Base-by-base conservation (phyloP, 352 stramenopile genomes). In the Elongisporangium prolatum region DNA sequence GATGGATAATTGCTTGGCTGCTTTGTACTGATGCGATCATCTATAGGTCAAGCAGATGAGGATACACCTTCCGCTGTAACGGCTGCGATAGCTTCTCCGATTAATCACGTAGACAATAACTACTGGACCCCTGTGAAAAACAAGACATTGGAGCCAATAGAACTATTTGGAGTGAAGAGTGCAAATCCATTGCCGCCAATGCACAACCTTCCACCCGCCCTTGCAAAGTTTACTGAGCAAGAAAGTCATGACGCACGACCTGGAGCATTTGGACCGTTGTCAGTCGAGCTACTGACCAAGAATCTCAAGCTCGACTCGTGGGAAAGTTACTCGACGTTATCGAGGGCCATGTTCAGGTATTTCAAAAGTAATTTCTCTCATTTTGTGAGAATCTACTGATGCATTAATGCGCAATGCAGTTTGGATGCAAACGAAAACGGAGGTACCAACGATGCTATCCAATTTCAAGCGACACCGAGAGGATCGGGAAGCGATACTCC, bases 311-410 rank as follows among this genome's bases (percentile, higher is more conserved):
- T 88, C 16, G 71, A 62, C 21, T 74, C 72, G 1, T 90, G 80
- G 80, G 78, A 90, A 58, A 77, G 76, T n/a, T 91, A 88, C 52
- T 85, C 81, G n/a, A 77, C 71, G 20, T 37, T 91, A 50, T 91
- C 81, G 10, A 86, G 78, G 60, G 67, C 89, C 55, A 82, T 91
- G 65, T 82, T 88, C 65, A 90, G 75, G 80, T 85, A 53, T n/a
- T 51, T 48, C 49, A 50, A 28, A 48, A 48, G 3, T n/a, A 10
- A 34, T 25, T 20, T 28, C 11, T 53, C 4, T 40, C 10, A 38
- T 21, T 28, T 10, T 14, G 18, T 51, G 1, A 25, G 21, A 37
- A 18, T 28, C 2, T 54, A 22, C 17, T 37, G 18, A n/a, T 13
- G 16, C 8, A 49, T 20, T 49, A 57, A 48, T 21, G 0, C 2